Evolutionary conservation across 805 yeast genomes (phyloP).

Genomic region (Yamadazyma insecticola): DNA sequence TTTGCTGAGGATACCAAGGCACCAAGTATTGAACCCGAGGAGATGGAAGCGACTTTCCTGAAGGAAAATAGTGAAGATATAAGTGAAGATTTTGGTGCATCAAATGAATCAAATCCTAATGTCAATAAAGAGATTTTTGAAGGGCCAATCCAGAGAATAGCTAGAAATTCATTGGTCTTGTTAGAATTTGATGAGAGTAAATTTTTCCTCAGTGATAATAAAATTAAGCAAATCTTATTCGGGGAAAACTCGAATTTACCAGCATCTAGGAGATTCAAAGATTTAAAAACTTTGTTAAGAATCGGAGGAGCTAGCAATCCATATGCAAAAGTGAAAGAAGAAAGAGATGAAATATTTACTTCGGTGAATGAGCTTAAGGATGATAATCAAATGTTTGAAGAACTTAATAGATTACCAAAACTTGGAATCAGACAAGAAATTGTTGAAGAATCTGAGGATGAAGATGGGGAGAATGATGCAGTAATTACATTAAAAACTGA

Average conservation of each 20-base stretch:
- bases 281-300: constrained; percentile 47
- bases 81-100: too few relatives aligned
- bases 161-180: constrained; percentile 50
- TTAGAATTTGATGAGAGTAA: constrained; percentile 42
- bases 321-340: constrained; percentile 28
- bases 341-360: constrained; percentile 28
- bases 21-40: background rate
- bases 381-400: constrained; percentile 37
- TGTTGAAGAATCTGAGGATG: constrained; percentile 41
- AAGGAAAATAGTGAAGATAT: constrained; percentile 2
- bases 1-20: constrained; percentile 10
- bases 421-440: constrained; percentile 54
- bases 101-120: too few relatives aligned
- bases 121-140: constrained; percentile 40
- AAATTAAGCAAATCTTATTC: constrained; percentile 40
- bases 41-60: background rate
- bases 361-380: constrained; percentile 31
- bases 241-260: constrained; percentile 56
- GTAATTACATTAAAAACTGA: constrained; percentile 51
- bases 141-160: constrained; percentile 66
- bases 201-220: constrained; percentile 20
- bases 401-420: constrained; percentile 47
- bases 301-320: constrained; percentile 38
- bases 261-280: constrained; percentile 49
- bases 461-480: constrained; percentile 25